Base-by-base conservation (phyloP, 805 yeast genomes). In the Candida alai region DNA sequence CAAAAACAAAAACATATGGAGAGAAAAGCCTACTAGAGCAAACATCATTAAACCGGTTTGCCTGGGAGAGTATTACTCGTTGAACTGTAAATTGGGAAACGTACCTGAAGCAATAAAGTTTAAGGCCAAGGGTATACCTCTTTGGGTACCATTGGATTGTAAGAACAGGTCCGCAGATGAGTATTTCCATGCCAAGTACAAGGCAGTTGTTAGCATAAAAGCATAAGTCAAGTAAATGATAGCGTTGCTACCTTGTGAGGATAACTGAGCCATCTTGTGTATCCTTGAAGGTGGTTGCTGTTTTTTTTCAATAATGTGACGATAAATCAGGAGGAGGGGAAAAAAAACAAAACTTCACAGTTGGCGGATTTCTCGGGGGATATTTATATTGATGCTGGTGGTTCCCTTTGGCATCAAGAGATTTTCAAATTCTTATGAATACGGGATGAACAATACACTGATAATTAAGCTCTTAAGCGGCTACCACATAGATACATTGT, bases 41-140 rank as follows among this genome's bases (percentile, higher is more conserved):
- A 21, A 21, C 11, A n/a, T 11, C 11, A 11, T 11, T n/a, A 21
- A 11, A n/a, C n/a, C n/a, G 24, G 24, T 11, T 21, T 21, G 24
- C 24, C n/a, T n/a, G n/a, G n/a, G n/a, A n/a, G n/a, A n/a, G n/a
- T n/a, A n/a, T n/a, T 9, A 21, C 23, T 9, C 9, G n/a, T 9
- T 21, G n/a, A 21, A 21, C 9, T 21, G n/a, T 9, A 21, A 21
- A 21, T 21, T 9, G n/a, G n/a, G n/a, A 21, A 16, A 80, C 84
- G 65, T 68, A 74, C 95, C 95, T 45, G 94, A 80, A 32, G 97
- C 97, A 35, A 89, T 77, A 54, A 89, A 89, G 56, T 89, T 89
- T 40, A 89, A 67, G 2, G 96, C 84, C 47, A 89, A 64, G 1
- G 96, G 95, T 11, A 86, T 21, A 18, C 87, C 94, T 28, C 69